Conservation (phyloP, 108 stramenopile species). For the Discostella stelligeroides region DNA sequence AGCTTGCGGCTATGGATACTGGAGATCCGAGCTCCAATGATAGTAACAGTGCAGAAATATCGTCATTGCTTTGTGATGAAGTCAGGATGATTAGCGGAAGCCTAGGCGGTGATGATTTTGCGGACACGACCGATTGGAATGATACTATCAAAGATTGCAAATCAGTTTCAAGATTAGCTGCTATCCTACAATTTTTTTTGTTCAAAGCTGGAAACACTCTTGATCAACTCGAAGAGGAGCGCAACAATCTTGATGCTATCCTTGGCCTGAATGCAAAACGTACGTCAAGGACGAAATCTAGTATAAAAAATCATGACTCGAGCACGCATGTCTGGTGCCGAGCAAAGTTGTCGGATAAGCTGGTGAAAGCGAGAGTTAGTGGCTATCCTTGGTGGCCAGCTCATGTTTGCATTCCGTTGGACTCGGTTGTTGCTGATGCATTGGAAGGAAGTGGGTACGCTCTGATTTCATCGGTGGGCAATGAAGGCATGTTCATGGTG, state of each 20-base stretch:
- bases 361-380: slow-evolving; percentile 73
- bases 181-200: slow-evolving; percentile 54
- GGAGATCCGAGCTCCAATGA: slow-evolving; percentile 41
- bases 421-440: slow-evolving; percentile 45
- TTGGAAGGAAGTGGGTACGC: slow-evolving; percentile 47
- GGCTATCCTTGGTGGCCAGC: slow-evolving; percentile 88
- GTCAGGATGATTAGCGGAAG: slow-evolving; percentile 71
- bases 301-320: slow-evolving; percentile 40
- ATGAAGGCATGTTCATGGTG: slow-evolving; percentile 64
- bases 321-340: slow-evolving; percentile 76
- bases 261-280: slow-evolving; percentile 28
- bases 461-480: slow-evolving; percentile 77
- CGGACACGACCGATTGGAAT: slow-evolving; percentile 76
- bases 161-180: slow-evolving; percentile 71
- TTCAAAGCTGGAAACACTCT: slow-evolving; percentile 53
- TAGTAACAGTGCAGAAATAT: slow-evolving; percentile 33
- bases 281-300: slow-evolving; percentile 30
- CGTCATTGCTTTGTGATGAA: slow-evolving; percentile 68
- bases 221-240: slow-evolving; percentile 63
- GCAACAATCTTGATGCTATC: slow-evolving; percentile 51
- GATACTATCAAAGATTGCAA: slow-evolving; percentile 69
- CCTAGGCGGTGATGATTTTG: slow-evolving; percentile 72
- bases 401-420: slow-evolving; percentile 62
- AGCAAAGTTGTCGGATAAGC: slow-evolving; percentile 64
- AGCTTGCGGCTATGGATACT: slow-evolving; percentile 44